phyloP scores from a whole-genome alignment of 169 alveolate species.

The Eimeria falciformis region DNA sequence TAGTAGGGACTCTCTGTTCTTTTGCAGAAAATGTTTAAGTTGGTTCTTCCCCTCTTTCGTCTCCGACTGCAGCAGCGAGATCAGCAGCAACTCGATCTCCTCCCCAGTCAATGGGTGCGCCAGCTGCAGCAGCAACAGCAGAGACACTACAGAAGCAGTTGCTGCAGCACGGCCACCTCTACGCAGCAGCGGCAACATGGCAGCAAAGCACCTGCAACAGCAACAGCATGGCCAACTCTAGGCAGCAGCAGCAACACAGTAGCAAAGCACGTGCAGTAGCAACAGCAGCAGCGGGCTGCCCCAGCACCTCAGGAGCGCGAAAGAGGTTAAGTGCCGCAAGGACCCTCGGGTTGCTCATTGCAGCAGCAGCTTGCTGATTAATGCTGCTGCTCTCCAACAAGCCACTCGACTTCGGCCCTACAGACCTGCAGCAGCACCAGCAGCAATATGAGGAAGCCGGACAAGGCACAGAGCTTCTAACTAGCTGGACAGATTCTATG shows the following conservation, averaged over 20 bases:
- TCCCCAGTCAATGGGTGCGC: background rate
- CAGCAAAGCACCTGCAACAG: background rate
- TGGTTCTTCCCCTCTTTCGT: background rate
- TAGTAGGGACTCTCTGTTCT: background rate
- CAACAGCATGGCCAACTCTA: background rate
- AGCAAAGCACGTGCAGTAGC: background rate
- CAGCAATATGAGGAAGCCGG: conserved; percentile 4
- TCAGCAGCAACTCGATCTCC: conserved; percentile 33
- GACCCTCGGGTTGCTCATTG: background rate
- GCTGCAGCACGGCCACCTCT: background rate
- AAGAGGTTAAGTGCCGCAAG: conserved; percentile 33
- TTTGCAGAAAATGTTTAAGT: background rate
- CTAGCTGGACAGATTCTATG: background rate
- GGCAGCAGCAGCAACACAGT: background rate
- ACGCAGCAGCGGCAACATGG: background rate
- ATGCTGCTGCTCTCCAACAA: background rate
- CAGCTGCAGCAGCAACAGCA: conserved; percentile 41
- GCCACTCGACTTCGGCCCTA: background rate
- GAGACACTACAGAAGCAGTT: background rate
- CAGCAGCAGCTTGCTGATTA: conserved; percentile 24
- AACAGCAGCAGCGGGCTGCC: background rate
- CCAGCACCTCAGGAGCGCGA: conserved; percentile 21
- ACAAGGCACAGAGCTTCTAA: background rate
- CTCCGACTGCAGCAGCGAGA: conserved; percentile 24
- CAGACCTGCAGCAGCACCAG: conserved; percentile 35